Evolutionary conservation across 2,329 filamentous ascomycete genomes (phyloP).

Genomic region (Colletotrichum aenigma): DNA sequence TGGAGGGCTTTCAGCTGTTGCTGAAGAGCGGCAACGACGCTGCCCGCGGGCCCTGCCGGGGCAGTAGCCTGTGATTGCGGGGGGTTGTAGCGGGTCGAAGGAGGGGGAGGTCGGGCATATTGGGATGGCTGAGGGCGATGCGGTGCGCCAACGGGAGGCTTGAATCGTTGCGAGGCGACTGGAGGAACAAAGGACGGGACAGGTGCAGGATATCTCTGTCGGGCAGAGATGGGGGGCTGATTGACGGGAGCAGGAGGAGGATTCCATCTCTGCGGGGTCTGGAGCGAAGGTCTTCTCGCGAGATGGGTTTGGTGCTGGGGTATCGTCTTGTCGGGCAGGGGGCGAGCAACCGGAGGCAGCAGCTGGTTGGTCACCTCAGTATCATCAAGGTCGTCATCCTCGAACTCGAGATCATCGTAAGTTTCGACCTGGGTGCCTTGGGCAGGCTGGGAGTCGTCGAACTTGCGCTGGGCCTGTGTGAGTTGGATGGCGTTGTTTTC

Average conservation of each 20-base stretch:
- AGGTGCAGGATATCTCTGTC: conserved; percentile 17
- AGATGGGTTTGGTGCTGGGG: conserved; percentile 34
- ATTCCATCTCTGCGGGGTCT: conserved; percentile 37
- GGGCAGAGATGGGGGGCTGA: conserved; percentile 15
- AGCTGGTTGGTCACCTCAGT: conserved; percentile 58
- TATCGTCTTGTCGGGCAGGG: conserved; percentile 38
- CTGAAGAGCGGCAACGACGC: conserved; percentile 52
- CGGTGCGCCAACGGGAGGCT: conserved; percentile 27
- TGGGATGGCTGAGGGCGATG: conserved; percentile 42
- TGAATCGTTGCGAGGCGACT: conserved; percentile 19
- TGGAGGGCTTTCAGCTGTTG: conserved; percentile 58
- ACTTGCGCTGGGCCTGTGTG: conserved; percentile 53
- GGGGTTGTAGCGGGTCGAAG: conserved; percentile 31
- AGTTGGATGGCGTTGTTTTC: conserved; percentile 67
- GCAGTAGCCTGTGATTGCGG: conserved; percentile 35
- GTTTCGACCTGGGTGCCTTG: conserved; percentile 29
- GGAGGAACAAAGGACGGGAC: conserved; percentile 11
- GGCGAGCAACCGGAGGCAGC: conserved; percentile 41
- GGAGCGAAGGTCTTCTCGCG: conserved; percentile 5
- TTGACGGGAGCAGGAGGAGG: conserved; percentile 20
- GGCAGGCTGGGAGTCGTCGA: conserved; percentile 24
- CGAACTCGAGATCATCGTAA: conserved; percentile 48
- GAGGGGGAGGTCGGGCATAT: conserved; percentile 40
- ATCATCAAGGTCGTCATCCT: conserved; percentile 64
- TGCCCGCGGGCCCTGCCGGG: conserved; percentile 26